These are phyloP conservation scores for Boletellus deceptivus DNA, from an alignment of 1,284 basidiomycete species.

Conservation along the genomic window DNA sequence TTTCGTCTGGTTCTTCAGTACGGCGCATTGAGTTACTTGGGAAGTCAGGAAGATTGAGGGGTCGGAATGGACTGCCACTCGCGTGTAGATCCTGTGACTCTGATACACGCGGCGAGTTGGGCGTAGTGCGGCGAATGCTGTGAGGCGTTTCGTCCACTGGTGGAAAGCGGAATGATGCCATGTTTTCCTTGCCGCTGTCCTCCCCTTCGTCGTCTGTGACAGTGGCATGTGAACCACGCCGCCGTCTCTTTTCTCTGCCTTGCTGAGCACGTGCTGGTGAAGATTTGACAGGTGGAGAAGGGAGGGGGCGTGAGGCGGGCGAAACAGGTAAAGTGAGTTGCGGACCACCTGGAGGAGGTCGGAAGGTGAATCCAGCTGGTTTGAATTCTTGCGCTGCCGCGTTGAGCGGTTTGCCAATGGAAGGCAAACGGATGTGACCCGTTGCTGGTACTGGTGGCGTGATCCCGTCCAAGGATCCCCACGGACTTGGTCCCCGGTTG, in stretches of 20 bases:
- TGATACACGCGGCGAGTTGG: constrained; percentile 37
- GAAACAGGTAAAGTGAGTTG: constrained; percentile 44
- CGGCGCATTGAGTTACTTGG: constrained; percentile 31
- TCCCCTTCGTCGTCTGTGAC: constrained; percentile 47
- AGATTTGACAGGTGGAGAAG: constrained; percentile 31
- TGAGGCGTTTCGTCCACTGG: constrained; percentile 48
- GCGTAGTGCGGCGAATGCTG: constrained; percentile 46
- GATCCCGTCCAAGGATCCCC: constrained; percentile 32
- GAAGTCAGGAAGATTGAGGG: constrained; percentile 66
- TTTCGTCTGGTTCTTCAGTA: constrained; percentile 12
- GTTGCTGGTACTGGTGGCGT: constrained; percentile 39
- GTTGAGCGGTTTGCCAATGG: constrained; percentile 67
- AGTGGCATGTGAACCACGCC: constrained; percentile 43
- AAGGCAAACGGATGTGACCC: constrained; percentile 57
- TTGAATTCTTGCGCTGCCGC: constrained; percentile 78
- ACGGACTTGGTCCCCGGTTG: constrained; percentile 29
- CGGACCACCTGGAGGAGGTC: constrained; percentile 61
- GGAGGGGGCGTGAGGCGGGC: constrained; percentile 35
- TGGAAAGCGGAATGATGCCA: constrained; percentile 76
- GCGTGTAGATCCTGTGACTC: constrained; percentile 25
- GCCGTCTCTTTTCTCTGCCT: constrained; percentile 74
- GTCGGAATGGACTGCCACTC: constrained; percentile 47
- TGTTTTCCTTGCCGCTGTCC: constrained; percentile 44
- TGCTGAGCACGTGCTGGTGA: constrained; percentile 43
- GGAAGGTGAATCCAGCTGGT: constrained; percentile 68